Base-by-base conservation (phyloP, 768 basidiomycete genomes). In the Thelephora aurantiotincta region DNA sequence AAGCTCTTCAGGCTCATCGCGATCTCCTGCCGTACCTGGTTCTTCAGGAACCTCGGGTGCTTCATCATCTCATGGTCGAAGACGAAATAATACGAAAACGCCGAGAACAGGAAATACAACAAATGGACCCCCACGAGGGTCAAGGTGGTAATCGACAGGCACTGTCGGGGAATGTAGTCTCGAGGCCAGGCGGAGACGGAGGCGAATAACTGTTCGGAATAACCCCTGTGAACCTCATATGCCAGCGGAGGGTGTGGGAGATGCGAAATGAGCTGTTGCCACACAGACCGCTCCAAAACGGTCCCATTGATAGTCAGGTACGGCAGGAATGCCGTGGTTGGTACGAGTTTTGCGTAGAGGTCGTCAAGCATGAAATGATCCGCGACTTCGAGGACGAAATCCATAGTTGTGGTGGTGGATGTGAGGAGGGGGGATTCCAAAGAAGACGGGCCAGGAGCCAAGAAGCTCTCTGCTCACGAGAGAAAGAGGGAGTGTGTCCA, bases 51-150 rank as follows among this genome's bases (percentile, higher is more conserved):
- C 26, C 87, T 76, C 0, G 96, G 96, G 65, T 99, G 96, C 30
- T 74, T 72, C 82, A 86, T 93, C 90, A 85, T 96, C 18, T 83
- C 85, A 58, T 85, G 84, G 66, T 98, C 91, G 75, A 97, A 99
- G 48, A 98, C 77, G 64, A 72, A 80, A 38, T 65, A 64, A 66
- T 89, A 99, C 2, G 90, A 91, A 20, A 87, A 63, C 37, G 73
- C 68, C n/a, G 91, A 92, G 55, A 97, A 84, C 20, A 82, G 45
- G 65, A 96, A 92, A 65, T 99, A 99, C 43, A 99, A 73, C 44
- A 80, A 19, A 55, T 83, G 75, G 49, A 94, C 86, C 51, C 92
- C 92, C 49, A 89, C 55, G 46, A 86, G 64, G 1, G 91, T 93
- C 53, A 98, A 58, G 20, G 69, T 60, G 52, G 65, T 63, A 50